Percentiles rank a stretch among this genome's conserved stretches.
Conservation (phyloP, 805 yeast species). For the Suhomyces faveliae region DNA sequence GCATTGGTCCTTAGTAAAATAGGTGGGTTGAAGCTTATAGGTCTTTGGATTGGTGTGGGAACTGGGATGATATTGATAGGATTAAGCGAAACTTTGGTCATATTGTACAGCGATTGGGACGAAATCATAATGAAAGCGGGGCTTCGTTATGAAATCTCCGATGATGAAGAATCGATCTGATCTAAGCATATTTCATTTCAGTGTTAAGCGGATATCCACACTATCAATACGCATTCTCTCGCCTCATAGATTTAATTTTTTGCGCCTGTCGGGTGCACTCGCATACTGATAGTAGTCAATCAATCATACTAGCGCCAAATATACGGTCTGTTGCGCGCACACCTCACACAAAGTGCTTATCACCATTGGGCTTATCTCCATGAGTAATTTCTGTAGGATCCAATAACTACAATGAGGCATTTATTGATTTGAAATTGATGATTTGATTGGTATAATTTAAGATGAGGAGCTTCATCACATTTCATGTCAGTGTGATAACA, state of each 20-base stretch:
- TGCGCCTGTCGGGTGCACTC: too few relatives aligned
- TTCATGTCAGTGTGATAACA: too few relatives aligned
- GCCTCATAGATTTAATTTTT: too few relatives aligned
- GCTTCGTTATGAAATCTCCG: constrained; percentile 4
- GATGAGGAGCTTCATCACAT: too few relatives aligned
- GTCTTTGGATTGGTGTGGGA: constrained; percentile 76
- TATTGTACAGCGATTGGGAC: constrained; percentile 54
- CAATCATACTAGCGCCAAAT: neutral
- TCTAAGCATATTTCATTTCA: neutral
- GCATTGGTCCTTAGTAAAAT: constrained; percentile 55
- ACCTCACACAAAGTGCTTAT: neutral
- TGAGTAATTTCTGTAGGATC: neutral
- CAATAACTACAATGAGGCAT: neutral
- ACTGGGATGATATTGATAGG: constrained; percentile 60
- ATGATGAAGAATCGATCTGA: constrained; percentile 5
- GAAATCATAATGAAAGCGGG: constrained; percentile 38
- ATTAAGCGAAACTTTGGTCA: constrained; percentile 44
- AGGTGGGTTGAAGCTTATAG: constrained; percentile 48
- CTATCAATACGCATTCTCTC: too few relatives aligned
- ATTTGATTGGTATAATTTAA: neutral
- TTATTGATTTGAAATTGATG: neutral
- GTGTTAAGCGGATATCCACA: too few relatives aligned
- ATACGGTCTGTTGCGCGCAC: neutral
- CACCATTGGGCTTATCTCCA: neutral
- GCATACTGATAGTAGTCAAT: neutral